Percentiles rank a stretch among this genome's conserved stretches.
These are phyloP conservation scores for Coemansia sp. DNA, from an alignment of 192 early-diverging fungal genomes.

Conservation along the genomic window DNA sequence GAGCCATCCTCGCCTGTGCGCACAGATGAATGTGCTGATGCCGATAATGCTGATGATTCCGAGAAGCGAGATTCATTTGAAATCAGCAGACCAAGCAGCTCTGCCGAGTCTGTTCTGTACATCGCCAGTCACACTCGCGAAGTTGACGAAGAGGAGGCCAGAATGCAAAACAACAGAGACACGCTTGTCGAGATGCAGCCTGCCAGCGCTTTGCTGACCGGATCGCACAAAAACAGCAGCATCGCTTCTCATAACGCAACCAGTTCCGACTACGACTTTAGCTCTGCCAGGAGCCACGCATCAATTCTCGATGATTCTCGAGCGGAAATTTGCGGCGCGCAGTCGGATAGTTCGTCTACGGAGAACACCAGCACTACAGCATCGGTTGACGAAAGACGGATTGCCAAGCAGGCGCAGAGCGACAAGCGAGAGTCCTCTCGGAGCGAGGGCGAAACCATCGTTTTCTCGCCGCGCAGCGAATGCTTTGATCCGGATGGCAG, in stretches of 20 bases:
- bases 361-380: constrained; percentile 4
- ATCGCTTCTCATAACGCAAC: constrained; percentile 5
- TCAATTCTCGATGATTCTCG: background rate
- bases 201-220: background rate
- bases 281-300: constrained; percentile 3
- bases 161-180: constrained; percentile 19
- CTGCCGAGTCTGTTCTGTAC: constrained; percentile 16
- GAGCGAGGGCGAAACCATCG: constrained; percentile 52
- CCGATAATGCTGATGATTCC: background rate
- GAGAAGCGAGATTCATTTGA: background rate
- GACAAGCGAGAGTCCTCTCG: constrained; percentile 52
- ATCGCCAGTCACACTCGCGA: constrained; percentile 11
- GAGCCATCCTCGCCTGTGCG: background rate
- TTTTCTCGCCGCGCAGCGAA: constrained; percentile 36
- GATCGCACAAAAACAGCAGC: constrained; percentile 3
- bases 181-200: constrained; percentile 27
- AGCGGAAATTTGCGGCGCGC: background rate
- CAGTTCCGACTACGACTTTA: constrained; percentile 5
- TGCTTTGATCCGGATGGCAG: background rate
- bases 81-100: background rate
- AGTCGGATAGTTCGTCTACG: background rate
- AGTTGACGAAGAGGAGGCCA: constrained; percentile 2
- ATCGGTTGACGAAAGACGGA: constrained; percentile 11
- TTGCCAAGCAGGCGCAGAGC: constrained; percentile 4
- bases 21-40: background rate